Evolutionary conservation across 176 grass and related monocot genomes (phyloP).

Genomic region (Aegilops sharonensis): DNA sequence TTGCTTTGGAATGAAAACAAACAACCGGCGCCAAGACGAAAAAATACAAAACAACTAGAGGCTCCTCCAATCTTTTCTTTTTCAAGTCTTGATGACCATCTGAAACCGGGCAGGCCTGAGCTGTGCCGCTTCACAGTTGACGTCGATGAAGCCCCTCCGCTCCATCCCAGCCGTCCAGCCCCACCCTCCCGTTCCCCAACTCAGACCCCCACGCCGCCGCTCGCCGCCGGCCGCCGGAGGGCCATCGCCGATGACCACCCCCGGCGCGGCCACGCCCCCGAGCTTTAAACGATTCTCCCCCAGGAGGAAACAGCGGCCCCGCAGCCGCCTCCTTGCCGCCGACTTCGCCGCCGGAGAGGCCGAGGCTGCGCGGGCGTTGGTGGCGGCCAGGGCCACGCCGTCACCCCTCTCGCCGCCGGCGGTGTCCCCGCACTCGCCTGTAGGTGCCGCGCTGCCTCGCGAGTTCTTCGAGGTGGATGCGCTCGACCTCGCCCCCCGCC

Average conservation of each 20-base stretch:
- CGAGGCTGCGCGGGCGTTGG: background rate
- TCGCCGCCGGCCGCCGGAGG: background rate
- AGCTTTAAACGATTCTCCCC: conserved; percentile 65
- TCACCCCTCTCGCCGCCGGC: background rate
- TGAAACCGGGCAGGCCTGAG: background rate
- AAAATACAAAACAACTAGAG: no score
- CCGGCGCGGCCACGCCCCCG: background rate
- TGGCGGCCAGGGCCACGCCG: background rate
- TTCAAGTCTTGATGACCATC: background rate
- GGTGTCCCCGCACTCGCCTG: background rate
- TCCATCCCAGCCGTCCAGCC: conserved; percentile 41
- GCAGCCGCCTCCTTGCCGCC: conserved; percentile 11
- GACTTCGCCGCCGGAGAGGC: background rate
- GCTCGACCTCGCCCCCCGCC: conserved; percentile 80
- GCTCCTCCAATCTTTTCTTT: background rate
- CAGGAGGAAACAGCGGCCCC: conserved; percentile 28
- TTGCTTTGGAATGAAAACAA: background rate
- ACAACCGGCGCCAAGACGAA: no score
- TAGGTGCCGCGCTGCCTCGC: conserved; percentile 39
- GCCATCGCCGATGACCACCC: conserved; percentile 32
- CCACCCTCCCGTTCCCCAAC: background rate
- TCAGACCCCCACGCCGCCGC: background rate
- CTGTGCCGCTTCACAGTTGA: background rate
- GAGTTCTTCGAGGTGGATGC: conserved; percentile 81
- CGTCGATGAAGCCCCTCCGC: background rate